Percentiles rank a stretch among this genome's conserved stretches.
phyloP scores from a whole-genome alignment of 208 protist species.

The Phytomonas serpens region DNA sequence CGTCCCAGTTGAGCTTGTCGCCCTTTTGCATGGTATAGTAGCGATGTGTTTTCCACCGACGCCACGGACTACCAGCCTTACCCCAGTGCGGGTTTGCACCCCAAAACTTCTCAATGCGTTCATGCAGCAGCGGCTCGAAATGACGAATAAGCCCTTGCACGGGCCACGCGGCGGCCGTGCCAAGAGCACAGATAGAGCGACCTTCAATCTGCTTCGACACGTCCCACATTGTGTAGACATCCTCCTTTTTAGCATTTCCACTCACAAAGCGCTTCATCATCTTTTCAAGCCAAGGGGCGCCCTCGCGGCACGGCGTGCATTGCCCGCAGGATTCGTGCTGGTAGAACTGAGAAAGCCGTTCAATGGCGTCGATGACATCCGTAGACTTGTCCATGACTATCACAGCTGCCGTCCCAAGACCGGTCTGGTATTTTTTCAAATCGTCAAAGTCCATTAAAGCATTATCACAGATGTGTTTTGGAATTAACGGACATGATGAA shows the following conservation, averaged over 20 bases:
- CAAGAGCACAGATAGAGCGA: constrained; percentile 98
- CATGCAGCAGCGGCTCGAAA: constrained; percentile 95
- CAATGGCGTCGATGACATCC: constrained; percentile 96
- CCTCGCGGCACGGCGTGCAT: constrained; percentile 98
- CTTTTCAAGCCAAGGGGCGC: constrained; percentile 93
- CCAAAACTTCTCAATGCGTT: constrained; percentile 90
- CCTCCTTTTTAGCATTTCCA: constrained; percentile 94
- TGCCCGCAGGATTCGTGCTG: constrained; percentile 97
- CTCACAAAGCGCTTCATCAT: constrained; percentile 96
- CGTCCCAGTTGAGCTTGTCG: constrained; percentile 80
- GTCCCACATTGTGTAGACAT: constrained; percentile 98
- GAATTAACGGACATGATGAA: constrained; percentile 95
- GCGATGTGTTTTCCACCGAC: constrained; percentile 80
- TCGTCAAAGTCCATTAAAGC: constrained; percentile 99
- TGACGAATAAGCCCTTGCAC: constrained; percentile 97
- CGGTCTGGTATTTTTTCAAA: constrained; percentile 88
- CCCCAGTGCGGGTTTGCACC: constrained; percentile 85
- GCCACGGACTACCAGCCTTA: constrained; percentile 68
- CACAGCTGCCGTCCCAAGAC: constrained; percentile 98
- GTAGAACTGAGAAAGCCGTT: constrained; percentile 96
- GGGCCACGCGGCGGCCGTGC: constrained; percentile 97
- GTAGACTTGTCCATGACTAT: constrained; percentile 99
- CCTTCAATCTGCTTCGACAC: constrained; percentile 97
- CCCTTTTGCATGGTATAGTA: constrained; percentile 91
- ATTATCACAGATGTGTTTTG: constrained; percentile 91